Percentiles rank a stretch among this genome's conserved stretches.
Conservation (phyloP, 768 basidiomycete genomes). For the Coprinellus micaceus region DNA sequence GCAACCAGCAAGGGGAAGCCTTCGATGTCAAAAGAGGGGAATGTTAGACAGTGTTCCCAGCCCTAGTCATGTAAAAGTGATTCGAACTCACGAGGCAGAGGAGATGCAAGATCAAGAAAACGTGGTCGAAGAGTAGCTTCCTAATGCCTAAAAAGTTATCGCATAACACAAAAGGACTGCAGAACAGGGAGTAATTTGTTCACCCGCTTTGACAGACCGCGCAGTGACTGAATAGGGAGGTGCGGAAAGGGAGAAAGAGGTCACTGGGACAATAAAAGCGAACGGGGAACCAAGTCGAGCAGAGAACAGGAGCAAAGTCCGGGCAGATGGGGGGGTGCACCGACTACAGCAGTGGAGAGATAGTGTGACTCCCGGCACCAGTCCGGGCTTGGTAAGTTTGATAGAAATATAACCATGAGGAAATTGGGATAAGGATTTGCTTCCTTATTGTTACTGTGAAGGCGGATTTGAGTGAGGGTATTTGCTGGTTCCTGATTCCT, state of each 20-base stretch:
- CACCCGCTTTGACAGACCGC: not conserved
- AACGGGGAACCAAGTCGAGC: conserved; percentile 8
- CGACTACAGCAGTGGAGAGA: not conserved
- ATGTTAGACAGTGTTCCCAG: not conserved
- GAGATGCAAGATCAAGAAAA: not conserved
- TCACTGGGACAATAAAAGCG: conserved; percentile 4
- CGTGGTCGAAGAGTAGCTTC: not conserved
- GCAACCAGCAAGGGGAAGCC: too few species aligned
- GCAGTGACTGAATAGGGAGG: not conserved
- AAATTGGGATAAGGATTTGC: not conserved
- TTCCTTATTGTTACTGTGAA: conserved; percentile 12
- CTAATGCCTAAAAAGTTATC: conserved; percentile 1
- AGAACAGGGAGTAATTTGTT: not conserved
- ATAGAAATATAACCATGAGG: conserved; percentile 9
- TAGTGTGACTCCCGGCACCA: conserved; percentile 9
- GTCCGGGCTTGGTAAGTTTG: conserved; percentile 5
- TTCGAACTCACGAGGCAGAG: not conserved
- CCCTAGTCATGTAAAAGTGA: not conserved
- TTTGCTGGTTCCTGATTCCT: conserved; percentile 11
- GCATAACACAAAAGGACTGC: not conserved
- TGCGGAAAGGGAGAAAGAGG: not conserved
- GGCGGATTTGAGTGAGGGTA: conserved; percentile 1
- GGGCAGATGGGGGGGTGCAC: not conserved
- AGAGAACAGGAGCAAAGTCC: conserved; percentile 11
- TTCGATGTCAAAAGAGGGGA: too few species aligned